Evolutionary conservation across 257 asterid species (phyloP).

Genomic region (Cynanchum wilfordii): DNA sequence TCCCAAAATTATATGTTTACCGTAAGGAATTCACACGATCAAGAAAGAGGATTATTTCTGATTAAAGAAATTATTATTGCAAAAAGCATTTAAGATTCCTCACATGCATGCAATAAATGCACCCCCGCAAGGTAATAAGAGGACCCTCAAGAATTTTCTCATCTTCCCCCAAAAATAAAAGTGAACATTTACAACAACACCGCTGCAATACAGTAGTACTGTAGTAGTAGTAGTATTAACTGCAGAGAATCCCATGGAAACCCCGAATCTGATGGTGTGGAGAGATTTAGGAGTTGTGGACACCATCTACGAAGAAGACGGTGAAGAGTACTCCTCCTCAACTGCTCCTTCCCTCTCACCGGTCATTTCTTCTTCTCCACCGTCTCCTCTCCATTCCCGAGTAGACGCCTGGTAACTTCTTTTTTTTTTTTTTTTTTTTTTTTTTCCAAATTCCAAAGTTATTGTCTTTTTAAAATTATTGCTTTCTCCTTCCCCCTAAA

Average conservation of each 20-base stretch:
- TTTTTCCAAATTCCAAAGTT: not conserved
- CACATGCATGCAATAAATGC: constrained; percentile 59
- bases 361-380: constrained; percentile 30
- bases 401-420: constrained; percentile 30
- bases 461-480: no score
- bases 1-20: not conserved
- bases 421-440: not conserved
- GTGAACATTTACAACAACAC: not conserved
- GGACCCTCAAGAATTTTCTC: constrained; percentile 6
- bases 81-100: constrained; percentile 46
- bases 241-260: constrained; percentile 14
- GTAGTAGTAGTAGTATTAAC: not conserved
- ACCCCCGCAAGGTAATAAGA: constrained; percentile 25
- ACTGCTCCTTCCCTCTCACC: constrained; percentile 36
- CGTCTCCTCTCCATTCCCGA: constrained; percentile 29
- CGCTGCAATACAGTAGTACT: not conserved
- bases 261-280: constrained; percentile 28
- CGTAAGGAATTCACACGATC: no score
- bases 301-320: constrained; percentile 74
- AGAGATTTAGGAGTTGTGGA: constrained; percentile 57
- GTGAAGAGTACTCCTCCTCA: constrained; percentile 29
- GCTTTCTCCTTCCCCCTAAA: not conserved
- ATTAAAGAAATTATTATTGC: not conserved
- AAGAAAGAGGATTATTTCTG: not conserved
- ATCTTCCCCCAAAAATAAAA: constrained; percentile 11